Conservation (phyloP, 768 basidiomycete genomes). For the Agrocybe chaxingu region DNA sequence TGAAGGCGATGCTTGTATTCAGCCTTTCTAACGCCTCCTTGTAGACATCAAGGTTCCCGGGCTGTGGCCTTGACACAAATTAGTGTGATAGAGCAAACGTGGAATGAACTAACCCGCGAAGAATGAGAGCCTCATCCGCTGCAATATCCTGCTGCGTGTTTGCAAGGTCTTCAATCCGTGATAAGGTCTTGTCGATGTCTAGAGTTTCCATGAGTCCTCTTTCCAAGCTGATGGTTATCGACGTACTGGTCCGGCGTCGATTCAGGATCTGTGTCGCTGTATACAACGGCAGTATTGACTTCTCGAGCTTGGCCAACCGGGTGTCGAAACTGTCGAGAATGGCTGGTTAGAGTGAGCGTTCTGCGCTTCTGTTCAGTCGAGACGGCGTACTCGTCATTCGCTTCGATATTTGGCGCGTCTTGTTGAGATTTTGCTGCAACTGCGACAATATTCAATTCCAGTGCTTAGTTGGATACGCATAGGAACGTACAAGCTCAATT, state of each 20-base stretch:
- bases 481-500: conserved; percentile 57
- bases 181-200: conserved; percentile 81
- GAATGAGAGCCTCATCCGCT: conserved; percentile 73
- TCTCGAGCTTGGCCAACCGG: conserved; percentile 78
- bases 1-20: conserved; percentile 78
- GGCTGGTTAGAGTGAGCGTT: conserved; percentile 45
- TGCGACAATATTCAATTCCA: conserved; percentile 21
- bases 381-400: conserved; percentile 73
- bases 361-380: not conserved
- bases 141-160: conserved; percentile 74
- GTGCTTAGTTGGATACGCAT: not conserved
- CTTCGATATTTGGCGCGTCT: conserved; percentile 81
- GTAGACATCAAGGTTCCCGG: conserved; percentile 61
- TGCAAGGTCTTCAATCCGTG: conserved; percentile 77
- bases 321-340: conserved; percentile 84
- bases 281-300: conserved; percentile 82
- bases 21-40: conserved; percentile 72
- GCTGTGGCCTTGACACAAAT: conserved; percentile 55
- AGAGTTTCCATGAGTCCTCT: not conserved
- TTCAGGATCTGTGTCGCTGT: conserved; percentile 75
- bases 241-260: conserved; percentile 67
- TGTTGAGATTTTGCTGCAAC: conserved; percentile 87
- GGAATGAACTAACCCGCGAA: conserved; percentile 57
- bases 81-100: not conserved
- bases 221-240: not conserved